Evolutionary conservation across 257 asterid genomes (phyloP), one percentile per base, ranked within the genome.

Genomic region (Nicotiana sylvestris): DNA sequence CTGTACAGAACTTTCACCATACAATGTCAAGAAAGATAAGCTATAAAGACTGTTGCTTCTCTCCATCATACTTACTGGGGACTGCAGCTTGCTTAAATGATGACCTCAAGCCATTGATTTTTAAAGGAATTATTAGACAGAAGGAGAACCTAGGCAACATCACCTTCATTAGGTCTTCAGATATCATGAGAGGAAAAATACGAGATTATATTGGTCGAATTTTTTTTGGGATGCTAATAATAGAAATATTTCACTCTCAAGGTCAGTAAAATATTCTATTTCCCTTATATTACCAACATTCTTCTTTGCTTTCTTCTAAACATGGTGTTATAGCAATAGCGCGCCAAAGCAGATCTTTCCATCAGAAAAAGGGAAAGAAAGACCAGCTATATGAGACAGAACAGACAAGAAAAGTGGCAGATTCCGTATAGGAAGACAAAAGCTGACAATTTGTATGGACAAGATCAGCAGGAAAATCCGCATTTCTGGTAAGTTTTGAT

Each of bases 121-220:
- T 55, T 27, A 49, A 49, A 46, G 9, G 27, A 7, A 74, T 15
- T 74, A 51, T 51, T 13, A 49, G 46, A 51, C 16, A 74, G 64
- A 74, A 74, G 43, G 25, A 49, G 35, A 49, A 74, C 27, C 27
- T 27, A 49, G 80, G 62, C 16, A 21, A 74, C 62, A 49, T 49
- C 80, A 74, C 62, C 62, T 74, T 74, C 27, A 46, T 74, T 25
- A 74, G 58, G 79, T 74, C 79, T 25, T 49, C 37, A 58, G 3
- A 10, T 6, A 74, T 72, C 39, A 46, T 12, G 25, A 72, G 29
- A 27, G n/a, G 76, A 27, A 27, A 74, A 9, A 27, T 74, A 49
- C 60, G 49, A 72, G 39, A 72, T 72, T 72, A 74, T 51, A 74
- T 27, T 74, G 64, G 27, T 15, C 2, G 43, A 29, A 74, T 27